Evolutionary conservation across 306 rosid genomes (phyloP), one percentile per base, ranked within the genome.

Genomic region (Cucurbita maxima): DNA sequence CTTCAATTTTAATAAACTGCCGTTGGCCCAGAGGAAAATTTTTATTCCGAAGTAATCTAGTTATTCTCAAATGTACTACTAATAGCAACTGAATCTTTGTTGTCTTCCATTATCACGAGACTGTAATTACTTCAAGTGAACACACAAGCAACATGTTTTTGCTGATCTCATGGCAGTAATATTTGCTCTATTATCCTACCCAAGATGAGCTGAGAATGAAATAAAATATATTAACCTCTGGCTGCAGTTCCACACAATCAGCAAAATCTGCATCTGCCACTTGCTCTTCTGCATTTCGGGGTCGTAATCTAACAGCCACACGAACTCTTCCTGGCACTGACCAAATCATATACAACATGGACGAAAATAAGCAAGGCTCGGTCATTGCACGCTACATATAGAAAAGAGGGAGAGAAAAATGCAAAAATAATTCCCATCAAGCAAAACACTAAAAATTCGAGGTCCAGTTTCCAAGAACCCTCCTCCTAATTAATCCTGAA

Each of bases 241-340:
- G 86, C 76, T 90, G 97, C 84, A 93, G 57, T 79, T 93, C 98
- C 59, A 93, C 97, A 58, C 97, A 87, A 59, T 90, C 96, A 44
- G 97, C 96, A 81, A 93, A 93, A 85, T 93, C 98, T 1, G 98
- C 89, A 81, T 93, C 98, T 0, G 96, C 96, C 55, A 64, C 79
- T 82, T 80, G 72, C 87, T 93, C 98, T 81, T 90, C 96, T 16
- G 86, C 84, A 83, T 90, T 93, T 77, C 84, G 85, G 43, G 98
- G 98, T 55, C 98, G 85, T 84, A 93, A 82, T 81, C 97, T 83
- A 45, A 90, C 96, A 36, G 96, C 92, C 80, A 93, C 98, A 76
- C 98, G 91, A 76, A 93, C 98, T 87, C 98, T 83, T 76, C 94
- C 98, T 41, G 89, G 94, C 18, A 93, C 98, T 90, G 63, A 72